Conservation (phyloP, 768 basidiomycete species). For the Tephrocybe sp. region DNA sequence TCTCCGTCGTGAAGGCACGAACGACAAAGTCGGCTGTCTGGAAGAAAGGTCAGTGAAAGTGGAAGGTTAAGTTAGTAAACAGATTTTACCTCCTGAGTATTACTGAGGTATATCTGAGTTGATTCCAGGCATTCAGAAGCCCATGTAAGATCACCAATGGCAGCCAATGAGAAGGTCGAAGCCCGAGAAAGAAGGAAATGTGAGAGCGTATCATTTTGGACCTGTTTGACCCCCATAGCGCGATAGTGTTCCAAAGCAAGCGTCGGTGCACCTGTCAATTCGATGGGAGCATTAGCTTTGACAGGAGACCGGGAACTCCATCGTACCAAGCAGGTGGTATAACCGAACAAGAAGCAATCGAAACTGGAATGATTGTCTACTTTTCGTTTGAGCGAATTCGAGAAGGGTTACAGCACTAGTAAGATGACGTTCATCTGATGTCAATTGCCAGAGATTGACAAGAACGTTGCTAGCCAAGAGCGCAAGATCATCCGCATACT, state of each 20-base stretch:
- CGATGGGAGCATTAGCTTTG: background rate
- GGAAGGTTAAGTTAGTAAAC: background rate
- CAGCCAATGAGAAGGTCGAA: constrained; percentile 74
- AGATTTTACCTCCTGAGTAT: constrained; percentile 69
- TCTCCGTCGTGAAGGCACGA: constrained; percentile 75
- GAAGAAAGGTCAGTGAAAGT: constrained; percentile 3
- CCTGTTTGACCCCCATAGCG: constrained; percentile 73
- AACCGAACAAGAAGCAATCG: constrained; percentile 76
- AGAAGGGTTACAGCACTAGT: constrained; percentile 62
- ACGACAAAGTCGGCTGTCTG: constrained; percentile 80
- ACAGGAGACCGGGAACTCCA: background rate
- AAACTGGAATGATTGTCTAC: constrained; percentile 78
- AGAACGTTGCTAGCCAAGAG: constrained; percentile 70
- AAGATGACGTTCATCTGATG: constrained; percentile 54
- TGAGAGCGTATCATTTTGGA: constrained; percentile 88
- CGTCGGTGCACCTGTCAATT: constrained; percentile 62
- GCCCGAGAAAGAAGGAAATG: constrained; percentile 78
- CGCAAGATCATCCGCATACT: constrained; percentile 83
- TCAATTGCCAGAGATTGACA: constrained; percentile 60
- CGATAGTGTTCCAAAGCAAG: constrained; percentile 79
- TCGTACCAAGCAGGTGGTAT: constrained; percentile 75
- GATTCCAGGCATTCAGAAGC: constrained; percentile 75
- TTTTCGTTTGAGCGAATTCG: constrained; percentile 69
- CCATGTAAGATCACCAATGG: constrained; percentile 73
- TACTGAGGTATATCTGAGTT: constrained; percentile 77